Percentiles rank a stretch among this genome's conserved stretches.
phyloP scores from a whole-genome alignment of 2,329 filamentous ascomycete species.

The Verticillium isaacii region DNA sequence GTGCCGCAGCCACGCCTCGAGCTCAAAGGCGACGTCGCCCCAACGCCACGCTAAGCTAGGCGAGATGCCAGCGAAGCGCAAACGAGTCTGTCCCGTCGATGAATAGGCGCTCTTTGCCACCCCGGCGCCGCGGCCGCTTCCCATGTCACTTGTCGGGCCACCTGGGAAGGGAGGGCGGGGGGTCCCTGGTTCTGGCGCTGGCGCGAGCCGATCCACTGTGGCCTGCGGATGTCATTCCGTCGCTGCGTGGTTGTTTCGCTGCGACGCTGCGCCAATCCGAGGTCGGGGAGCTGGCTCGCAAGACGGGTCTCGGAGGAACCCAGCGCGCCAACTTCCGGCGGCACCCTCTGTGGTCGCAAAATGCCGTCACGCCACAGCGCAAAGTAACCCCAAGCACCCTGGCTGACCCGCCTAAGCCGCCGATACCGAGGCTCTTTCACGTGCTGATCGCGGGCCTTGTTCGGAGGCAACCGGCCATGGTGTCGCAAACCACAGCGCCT shows the following conservation, averaged over 20 bases:
- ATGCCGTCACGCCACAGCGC: neutral
- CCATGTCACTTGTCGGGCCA: neutral
- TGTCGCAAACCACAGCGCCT: neutral
- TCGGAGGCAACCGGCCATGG: neutral
- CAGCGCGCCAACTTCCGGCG: neutral
- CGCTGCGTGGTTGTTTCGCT: neutral
- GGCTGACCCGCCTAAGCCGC: neutral
- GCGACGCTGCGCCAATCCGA: neutral
- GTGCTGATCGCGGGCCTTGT: neutral
- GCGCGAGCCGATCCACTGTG: neutral
- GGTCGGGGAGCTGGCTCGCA: neutral
- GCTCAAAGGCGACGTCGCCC: neutral
- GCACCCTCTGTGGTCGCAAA: neutral
- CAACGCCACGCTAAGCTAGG: neutral
- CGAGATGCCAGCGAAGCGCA: neutral
- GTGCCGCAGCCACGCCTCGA: neutral
- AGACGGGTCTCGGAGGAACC: neutral
- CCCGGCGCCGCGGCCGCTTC: neutral
- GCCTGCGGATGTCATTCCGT: neutral
- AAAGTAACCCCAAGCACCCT: neutral
- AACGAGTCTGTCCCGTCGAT: neutral
- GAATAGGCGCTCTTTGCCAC: neutral
- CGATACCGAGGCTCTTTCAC: constrained; percentile 1
- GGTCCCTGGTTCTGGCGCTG: neutral
- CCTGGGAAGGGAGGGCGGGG: neutral